phyloP scores from a whole-genome alignment of 768 basidiomycete species.

The Tylopilus subfusipes region DNA sequence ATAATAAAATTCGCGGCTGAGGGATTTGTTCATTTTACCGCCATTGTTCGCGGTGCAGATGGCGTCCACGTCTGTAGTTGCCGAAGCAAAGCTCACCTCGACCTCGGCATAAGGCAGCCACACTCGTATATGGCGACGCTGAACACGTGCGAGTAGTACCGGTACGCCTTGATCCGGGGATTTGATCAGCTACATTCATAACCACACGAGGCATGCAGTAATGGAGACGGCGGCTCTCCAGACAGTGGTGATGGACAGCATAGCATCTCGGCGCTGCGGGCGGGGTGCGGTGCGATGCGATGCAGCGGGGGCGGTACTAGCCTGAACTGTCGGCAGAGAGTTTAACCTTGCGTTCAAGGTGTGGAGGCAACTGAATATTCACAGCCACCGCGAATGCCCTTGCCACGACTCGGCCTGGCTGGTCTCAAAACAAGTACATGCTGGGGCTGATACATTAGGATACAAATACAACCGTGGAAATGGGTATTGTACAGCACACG shows the following conservation, averaged over 20 bases:
- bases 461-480: constrained; percentile 10
- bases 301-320: background rate
- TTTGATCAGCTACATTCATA: constrained; percentile 12
- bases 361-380: background rate
- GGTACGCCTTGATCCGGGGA: constrained; percentile 16
- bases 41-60: constrained; percentile 11
- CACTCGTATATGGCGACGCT: background rate
- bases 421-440: background rate
- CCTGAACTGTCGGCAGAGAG: background rate
- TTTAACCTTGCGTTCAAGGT: background rate
- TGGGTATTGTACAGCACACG: constrained; percentile 16
- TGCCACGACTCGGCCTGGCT: background rate
- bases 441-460: constrained; percentile 2
- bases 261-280: background rate
- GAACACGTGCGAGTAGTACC: constrained; percentile 15
- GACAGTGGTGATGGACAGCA: background rate
- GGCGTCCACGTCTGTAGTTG: constrained; percentile 10
- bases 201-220: constrained; percentile 13
- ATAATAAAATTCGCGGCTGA: constrained; percentile 13
- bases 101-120: constrained; percentile 12
- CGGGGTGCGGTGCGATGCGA: constrained; percentile 2
- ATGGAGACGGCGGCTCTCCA: background rate
- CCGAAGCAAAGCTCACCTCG: constrained; percentile 16
- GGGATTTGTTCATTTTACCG: constrained; percentile 3
- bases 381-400: background rate